A percentile compares a stretch with the other conserved stretches of the same genome.
Evolutionary conservation across 495 filamentous ascomycete genomes (phyloP).

Genomic region (Geoglossum glabrum): DNA sequence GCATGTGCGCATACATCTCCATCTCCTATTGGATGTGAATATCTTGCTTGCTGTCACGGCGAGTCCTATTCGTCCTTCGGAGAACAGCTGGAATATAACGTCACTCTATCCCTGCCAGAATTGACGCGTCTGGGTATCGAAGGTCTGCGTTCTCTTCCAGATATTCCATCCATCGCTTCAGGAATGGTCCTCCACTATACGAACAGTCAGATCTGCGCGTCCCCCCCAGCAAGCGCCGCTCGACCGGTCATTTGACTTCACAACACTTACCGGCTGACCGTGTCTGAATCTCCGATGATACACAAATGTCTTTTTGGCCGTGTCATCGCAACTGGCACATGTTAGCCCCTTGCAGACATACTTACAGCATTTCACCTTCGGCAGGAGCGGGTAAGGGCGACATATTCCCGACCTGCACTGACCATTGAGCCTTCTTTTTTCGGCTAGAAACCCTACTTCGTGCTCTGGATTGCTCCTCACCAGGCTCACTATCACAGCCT

Average conservation of each 20-base stretch:
- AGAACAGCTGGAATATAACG: not conserved
- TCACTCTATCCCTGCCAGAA: not conserved
- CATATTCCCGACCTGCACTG: conserved; percentile 17
- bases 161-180: conserved; percentile 77
- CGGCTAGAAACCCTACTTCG: conserved; percentile 87
- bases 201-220: not conserved
- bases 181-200: conserved; percentile 53
- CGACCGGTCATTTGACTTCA: conserved; percentile 1
- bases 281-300: conserved; percentile 85
- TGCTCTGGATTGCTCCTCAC: conserved; percentile 73
- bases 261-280: conserved; percentile 53
- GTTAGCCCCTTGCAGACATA: not conserved
- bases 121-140: conserved; percentile 49
- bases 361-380: conserved; percentile 7
- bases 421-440: conserved; percentile 86
- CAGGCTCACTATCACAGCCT: conserved; percentile 76
- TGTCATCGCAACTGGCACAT: conserved; percentile 69
- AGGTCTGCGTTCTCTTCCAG: conserved; percentile 72
- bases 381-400: too few relatives aligned
- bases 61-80: not conserved
- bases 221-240: not conserved
- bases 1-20: not conserved
- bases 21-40: not conserved
- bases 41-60: not conserved
- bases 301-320: conserved; percentile 76